Evolutionary conservation across 2,329 filamentous ascomycete species (phyloP).

Genomic region (Coniochaeta ligniaria): DNA sequence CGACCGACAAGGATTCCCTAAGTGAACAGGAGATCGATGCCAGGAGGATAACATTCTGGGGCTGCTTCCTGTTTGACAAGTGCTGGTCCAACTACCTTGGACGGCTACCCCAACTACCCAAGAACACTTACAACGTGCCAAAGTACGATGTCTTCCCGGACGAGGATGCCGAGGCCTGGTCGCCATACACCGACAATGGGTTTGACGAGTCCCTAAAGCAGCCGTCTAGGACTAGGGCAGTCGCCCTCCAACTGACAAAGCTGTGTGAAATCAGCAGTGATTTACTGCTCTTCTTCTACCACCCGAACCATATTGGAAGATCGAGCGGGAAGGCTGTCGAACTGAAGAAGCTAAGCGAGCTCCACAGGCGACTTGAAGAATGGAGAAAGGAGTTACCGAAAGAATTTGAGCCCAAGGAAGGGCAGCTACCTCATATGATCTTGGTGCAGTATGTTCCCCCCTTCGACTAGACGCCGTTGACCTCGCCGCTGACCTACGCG

Average conservation of each 20-base stretch:
- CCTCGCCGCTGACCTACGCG: background rate
- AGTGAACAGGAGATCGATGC: conserved; percentile 84
- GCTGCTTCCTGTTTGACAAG: conserved; percentile 97
- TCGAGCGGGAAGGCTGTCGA: conserved; percentile 72
- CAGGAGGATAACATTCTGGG: conserved; percentile 90
- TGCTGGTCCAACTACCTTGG: conserved; percentile 98
- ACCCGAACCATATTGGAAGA: conserved; percentile 60
- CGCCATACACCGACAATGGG: conserved; percentile 79
- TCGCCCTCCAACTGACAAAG: conserved; percentile 72
- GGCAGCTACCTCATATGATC: conserved; percentile 76
- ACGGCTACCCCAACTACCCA: conserved; percentile 78
- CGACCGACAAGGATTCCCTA: conserved; percentile 47
- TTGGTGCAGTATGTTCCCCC: conserved; percentile 65
- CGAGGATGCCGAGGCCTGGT: conserved; percentile 83
- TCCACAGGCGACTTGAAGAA: conserved; percentile 82
- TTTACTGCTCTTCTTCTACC: conserved; percentile 83
- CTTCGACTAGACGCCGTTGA: background rate
- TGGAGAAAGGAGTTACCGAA: conserved; percentile 80
- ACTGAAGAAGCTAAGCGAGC: conserved; percentile 84
- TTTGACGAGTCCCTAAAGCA: conserved; percentile 67
- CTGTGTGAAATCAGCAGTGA: conserved; percentile 94
- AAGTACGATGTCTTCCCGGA: conserved; percentile 87
- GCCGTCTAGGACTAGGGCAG: conserved; percentile 73
- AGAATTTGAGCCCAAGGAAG: conserved; percentile 85
- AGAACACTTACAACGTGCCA: conserved; percentile 71